A percentile compares a stretch with the other conserved stretches of the same genome.
Evolutionary conservation across 2,329 filamentous ascomycete species (phyloP).

Genomic region (Lomentospora prolificans): DNA sequence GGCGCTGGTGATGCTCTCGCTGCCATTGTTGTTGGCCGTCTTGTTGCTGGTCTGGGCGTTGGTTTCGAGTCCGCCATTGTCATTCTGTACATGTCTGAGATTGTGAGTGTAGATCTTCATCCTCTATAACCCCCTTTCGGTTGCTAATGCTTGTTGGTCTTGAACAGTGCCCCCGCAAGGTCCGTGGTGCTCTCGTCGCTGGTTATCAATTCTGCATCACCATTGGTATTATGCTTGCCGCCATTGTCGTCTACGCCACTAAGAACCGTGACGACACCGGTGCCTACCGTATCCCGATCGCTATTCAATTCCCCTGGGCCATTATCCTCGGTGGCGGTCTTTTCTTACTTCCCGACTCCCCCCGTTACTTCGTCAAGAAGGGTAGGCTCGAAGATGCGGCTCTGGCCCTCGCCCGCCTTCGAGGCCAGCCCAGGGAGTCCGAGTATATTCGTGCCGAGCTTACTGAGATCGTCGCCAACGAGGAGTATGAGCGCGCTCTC

Average conservation of each 20-base stretch:
- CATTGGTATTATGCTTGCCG: constrained; percentile 65
- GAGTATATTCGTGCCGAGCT: constrained; percentile 71
- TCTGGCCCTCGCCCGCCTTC: constrained; percentile 52
- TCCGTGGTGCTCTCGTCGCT: constrained; percentile 68
- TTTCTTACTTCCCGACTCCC: constrained; percentile 71
- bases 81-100: constrained; percentile 82
- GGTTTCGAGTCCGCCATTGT: constrained; percentile 73
- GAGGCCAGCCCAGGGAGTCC: constrained; percentile 63
- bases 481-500: constrained; percentile 69
- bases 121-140: neutral
- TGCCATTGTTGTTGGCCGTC: constrained; percentile 61
- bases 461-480: constrained; percentile 79
- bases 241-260: constrained; percentile 64
- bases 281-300: constrained; percentile 73
- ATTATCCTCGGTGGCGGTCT: constrained; percentile 64
- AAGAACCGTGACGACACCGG: constrained; percentile 50
- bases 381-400: constrained; percentile 58
- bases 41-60: constrained; percentile 68
- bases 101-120: constrained; percentile 31
- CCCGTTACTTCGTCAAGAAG: constrained; percentile 76
- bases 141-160: constrained; percentile 15
- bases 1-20: constrained; percentile 37
- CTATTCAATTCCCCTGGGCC: constrained; percentile 72
- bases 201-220: constrained; percentile 81
- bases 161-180: constrained; percentile 49